Evolutionary conservation across 495 filamentous ascomycete species (phyloP).

Genomic region (Neurospora intermedia): DNA sequence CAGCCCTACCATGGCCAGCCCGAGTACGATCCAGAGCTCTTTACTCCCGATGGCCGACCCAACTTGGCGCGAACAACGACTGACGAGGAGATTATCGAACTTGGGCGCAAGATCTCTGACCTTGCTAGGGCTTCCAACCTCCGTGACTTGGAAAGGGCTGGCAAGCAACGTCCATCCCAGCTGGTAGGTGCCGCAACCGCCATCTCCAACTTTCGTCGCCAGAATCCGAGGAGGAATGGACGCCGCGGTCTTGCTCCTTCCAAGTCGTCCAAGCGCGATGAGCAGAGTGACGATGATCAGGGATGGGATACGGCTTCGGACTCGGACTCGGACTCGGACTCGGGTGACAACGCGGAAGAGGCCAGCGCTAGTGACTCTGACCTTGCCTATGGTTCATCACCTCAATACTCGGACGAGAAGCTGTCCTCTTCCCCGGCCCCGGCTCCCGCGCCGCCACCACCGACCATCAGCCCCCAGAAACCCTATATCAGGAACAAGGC

Average conservation of each 20-base stretch:
- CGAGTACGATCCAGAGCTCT: slow-evolving; percentile 4
- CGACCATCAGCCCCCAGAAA: background rate
- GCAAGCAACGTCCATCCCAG: slow-evolving; percentile 27
- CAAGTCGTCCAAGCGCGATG: slow-evolving; percentile 20
- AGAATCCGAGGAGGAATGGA: slow-evolving; percentile 15
- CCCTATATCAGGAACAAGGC: slow-evolving; percentile 32
- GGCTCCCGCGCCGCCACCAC: background rate
- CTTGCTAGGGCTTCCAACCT: slow-evolving; percentile 33
- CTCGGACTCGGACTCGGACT: slow-evolving; percentile 28
- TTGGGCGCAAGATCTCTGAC: slow-evolving; percentile 36
- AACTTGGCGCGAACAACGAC: slow-evolving; percentile 25
- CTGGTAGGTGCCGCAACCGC: slow-evolving; percentile 26
- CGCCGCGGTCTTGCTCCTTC: slow-evolving; percentile 28
- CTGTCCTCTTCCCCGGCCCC: slow-evolving; percentile 8
- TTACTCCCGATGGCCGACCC: slow-evolving; percentile 21
- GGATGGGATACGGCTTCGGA: slow-evolving; percentile 39
- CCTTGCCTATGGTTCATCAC: slow-evolving; percentile 37
- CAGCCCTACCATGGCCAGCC: slow-evolving; percentile 9
- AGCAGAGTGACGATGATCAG: slow-evolving; percentile 23
- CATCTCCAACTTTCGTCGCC: slow-evolving; percentile 25
- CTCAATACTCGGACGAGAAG: slow-evolving; percentile 18
- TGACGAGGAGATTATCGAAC: slow-evolving; percentile 38
- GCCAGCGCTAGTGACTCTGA: slow-evolving; percentile 24
- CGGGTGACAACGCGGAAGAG: slow-evolving; percentile 16
- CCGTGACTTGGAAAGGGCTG: slow-evolving; percentile 30